These are phyloP conservation scores for Choanephora cucurbitarum DNA, from an alignment of 371 early-diverging fungal species.

Conservation along the genomic window DNA sequence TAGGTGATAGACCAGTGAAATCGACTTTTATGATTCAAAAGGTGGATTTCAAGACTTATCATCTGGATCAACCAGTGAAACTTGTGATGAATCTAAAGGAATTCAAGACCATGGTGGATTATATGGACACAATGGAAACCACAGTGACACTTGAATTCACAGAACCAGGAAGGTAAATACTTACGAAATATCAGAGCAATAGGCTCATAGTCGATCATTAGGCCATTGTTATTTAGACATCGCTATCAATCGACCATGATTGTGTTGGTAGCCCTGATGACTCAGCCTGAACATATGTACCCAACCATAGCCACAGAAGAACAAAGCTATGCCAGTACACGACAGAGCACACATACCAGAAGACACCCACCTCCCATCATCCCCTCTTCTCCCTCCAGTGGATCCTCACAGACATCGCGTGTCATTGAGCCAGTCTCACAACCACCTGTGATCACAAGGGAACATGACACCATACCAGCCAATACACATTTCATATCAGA, in stretches of 20 bases:
- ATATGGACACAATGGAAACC: slow-evolving; percentile 10
- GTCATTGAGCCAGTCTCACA: neutral
- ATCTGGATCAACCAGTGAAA: neutral
- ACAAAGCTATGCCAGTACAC: neutral
- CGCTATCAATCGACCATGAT: neutral
- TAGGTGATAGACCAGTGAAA: slow-evolving; percentile 13
- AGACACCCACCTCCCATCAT: neutral
- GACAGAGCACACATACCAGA: neutral
- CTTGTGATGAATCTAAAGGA: slow-evolving; percentile 19
- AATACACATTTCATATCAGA: too few relatives aligned
- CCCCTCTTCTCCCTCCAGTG: neutral
- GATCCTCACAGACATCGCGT: neutral
- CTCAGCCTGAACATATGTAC: neutral
- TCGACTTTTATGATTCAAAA: slow-evolving; percentile 1
- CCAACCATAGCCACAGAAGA: neutral
- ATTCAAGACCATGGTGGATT: slow-evolving; percentile 14
- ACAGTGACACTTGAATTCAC: neutral
- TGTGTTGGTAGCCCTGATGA: neutral
- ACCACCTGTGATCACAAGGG: neutral
- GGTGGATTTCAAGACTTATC: slow-evolving; percentile 2
- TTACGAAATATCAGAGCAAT: too few relatives aligned
- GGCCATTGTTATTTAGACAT: neutral
- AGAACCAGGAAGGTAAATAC: neutral
- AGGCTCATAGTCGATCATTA: too few relatives aligned
- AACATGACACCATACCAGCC: too few relatives aligned